Evolutionary conservation across 768 basidiomycete genomes (phyloP).

Genomic region (Macrolepiota dolichaula): DNA sequence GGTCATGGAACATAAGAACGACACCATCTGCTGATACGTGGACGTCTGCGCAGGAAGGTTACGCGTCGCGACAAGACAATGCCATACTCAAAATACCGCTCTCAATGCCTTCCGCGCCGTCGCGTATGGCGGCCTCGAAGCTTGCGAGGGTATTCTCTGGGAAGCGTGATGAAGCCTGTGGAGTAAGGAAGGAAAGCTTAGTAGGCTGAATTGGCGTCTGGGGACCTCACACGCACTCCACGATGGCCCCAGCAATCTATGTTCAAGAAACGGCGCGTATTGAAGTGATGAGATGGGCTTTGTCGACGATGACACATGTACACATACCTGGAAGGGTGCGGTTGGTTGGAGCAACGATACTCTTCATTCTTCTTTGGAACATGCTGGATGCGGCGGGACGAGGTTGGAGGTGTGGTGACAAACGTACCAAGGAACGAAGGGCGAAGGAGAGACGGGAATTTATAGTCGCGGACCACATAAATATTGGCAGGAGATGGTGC

Average conservation of each 20-base stretch:
- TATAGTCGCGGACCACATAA: constrained; percentile 3
- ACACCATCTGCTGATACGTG: constrained; percentile 87
- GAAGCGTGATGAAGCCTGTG: constrained; percentile 77
- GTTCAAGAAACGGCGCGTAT: neutral
- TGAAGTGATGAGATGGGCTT: constrained; percentile 1
- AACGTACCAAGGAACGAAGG: neutral
- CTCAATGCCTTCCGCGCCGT: constrained; percentile 96
- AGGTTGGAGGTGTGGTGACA: neutral
- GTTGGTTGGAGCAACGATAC: neutral
- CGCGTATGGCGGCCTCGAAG: constrained; percentile 91
- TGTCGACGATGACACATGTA: neutral
- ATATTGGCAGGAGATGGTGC: neutral
- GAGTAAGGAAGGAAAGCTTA: constrained; percentile 1
- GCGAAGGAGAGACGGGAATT: neutral
- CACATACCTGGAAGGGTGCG: constrained; percentile 30
- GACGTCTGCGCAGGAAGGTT: constrained; percentile 74
- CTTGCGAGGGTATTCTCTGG: constrained; percentile 96
- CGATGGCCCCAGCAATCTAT: constrained; percentile 70
- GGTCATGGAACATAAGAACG: constrained; percentile 96
- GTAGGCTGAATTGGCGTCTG: neutral
- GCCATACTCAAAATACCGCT: constrained; percentile 73
- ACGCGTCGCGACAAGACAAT: constrained; percentile 49
- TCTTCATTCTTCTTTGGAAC: constrained; percentile 2
- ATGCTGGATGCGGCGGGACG: neutral
- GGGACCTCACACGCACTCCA: constrained; percentile 34